phyloP scores from a whole-genome alignment of 2,329 filamentous ascomycete species.

The Cryphonectria parasitica region DNA sequence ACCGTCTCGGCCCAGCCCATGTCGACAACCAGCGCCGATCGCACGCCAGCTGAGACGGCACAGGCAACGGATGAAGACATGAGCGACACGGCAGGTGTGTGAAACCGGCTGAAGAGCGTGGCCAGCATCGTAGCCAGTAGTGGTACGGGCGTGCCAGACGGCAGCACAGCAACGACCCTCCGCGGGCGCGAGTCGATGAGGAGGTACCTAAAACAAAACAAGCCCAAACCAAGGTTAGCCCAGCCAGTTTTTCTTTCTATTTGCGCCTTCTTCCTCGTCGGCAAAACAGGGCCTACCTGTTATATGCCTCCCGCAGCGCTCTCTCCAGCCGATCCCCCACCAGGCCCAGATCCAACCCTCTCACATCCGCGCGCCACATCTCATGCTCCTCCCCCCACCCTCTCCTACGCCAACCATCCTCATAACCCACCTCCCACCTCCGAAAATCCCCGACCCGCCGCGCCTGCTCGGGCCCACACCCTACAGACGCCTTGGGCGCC shows the following conservation, averaged over 20 bases:
- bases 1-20: conserved; percentile 91
- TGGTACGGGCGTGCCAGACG: conserved; percentile 76
- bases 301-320: conserved; percentile 78
- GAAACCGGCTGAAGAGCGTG: conserved; percentile 79
- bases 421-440: conserved; percentile 63
- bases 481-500: conserved; percentile 70
- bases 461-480: conserved; percentile 76
- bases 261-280: not conserved
- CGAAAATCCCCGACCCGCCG: conserved; percentile 82
- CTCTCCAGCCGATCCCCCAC: conserved; percentile 88
- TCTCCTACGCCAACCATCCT: conserved; percentile 51
- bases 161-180: conserved; percentile 74
- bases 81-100: conserved; percentile 78
- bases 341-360: conserved; percentile 73
- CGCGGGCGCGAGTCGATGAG: conserved; percentile 77
- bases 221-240: conserved; percentile 17
- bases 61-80: conserved; percentile 77
- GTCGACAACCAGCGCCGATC: conserved; percentile 86
- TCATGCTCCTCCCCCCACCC: conserved; percentile 69
- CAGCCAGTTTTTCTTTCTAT: not conserved
- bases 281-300: conserved; percentile 59
- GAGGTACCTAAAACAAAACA: conserved; percentile 52
- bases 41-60: conserved; percentile 77
- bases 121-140: conserved; percentile 76
- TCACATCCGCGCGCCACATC: conserved; percentile 78